Evolutionary conservation across 163 green algal species (phyloP).

Genomic region (Scenedesmus sp.): DNA sequence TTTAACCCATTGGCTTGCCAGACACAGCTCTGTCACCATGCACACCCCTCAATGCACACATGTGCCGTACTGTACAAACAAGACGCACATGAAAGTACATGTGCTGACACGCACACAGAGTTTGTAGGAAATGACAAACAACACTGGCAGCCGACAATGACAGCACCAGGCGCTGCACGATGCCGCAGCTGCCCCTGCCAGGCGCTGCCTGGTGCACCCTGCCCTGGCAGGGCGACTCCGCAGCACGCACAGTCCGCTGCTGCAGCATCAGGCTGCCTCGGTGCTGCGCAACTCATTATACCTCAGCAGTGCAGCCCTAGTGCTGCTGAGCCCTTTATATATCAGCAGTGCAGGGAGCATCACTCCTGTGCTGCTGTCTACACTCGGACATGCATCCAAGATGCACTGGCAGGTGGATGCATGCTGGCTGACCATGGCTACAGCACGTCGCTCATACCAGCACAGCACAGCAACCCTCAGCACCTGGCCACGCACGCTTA

Average conservation of each 20-base stretch:
- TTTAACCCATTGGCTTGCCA: too few species aligned
- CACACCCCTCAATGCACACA: background rate
- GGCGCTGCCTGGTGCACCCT: background rate
- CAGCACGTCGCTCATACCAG: background rate
- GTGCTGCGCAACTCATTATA: too few species aligned
- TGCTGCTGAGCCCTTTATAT: too few species aligned
- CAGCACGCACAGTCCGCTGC: background rate
- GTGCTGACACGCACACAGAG: background rate
- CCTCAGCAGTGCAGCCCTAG: too few species aligned
- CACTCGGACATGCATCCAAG: too few species aligned
- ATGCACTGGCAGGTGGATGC: background rate
- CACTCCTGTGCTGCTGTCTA: too few species aligned
- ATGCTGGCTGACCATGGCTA: background rate
- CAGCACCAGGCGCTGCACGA: background rate
- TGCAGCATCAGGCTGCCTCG: too few species aligned
- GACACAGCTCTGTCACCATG: background rate
- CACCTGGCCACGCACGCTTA: background rate
- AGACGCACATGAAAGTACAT: background rate
- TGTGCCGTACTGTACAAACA: background rate
- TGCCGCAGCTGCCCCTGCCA: background rate
- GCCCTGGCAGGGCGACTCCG: background rate
- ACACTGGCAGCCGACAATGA: too few species aligned
- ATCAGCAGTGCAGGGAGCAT: too few species aligned
- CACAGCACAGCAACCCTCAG: background rate
- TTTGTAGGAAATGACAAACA: too few species aligned